Evolutionary conservation across 2,329 filamentous ascomycete genomes (phyloP).

Genomic region (Colletotrichum incanum): DNA sequence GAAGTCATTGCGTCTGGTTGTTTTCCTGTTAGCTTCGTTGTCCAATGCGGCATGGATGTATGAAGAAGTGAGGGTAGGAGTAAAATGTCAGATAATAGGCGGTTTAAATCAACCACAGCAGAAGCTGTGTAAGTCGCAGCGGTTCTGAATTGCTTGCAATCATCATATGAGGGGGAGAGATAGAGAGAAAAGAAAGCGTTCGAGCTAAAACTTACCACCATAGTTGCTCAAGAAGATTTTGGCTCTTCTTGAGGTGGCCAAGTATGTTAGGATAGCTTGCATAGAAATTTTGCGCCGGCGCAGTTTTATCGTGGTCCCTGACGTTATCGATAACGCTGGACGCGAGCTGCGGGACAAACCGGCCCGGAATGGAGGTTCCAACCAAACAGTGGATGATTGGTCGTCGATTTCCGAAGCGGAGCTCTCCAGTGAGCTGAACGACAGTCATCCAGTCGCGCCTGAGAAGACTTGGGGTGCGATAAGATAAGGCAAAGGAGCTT

Average conservation of each 20-base stretch:
- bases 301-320: conserved; percentile 21
- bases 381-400: conserved; percentile 13
- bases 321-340: conserved; percentile 38
- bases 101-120: conserved; percentile 61
- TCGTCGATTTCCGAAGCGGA: neutral
- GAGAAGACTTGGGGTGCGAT: conserved; percentile 15
- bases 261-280: accelerated
- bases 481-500: conserved; percentile 41
- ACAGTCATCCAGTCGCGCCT: neutral
- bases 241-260: conserved; percentile 36
- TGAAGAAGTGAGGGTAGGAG: conserved; percentile 35
- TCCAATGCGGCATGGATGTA: conserved; percentile 45
- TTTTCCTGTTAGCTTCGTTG: conserved; percentile 36
- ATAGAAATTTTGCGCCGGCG: conserved; percentile 20
- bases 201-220: conserved; percentile 35
- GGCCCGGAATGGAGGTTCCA: conserved; percentile 9
- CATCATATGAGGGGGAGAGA: conserved; percentile 48
- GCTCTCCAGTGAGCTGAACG: conserved; percentile 2
- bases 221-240: conserved; percentile 39
- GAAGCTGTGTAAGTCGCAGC: conserved; percentile 65
- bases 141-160: conserved; percentile 61
- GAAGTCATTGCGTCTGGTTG: conserved; percentile 53
- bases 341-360: neutral
- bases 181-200: neutral
- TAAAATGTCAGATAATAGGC: conserved; percentile 57